These are phyloP conservation scores for Talaromyces sp. DNA, from an alignment of 2,329 filamentous ascomycete genomes.

Conservation along the genomic window DNA sequence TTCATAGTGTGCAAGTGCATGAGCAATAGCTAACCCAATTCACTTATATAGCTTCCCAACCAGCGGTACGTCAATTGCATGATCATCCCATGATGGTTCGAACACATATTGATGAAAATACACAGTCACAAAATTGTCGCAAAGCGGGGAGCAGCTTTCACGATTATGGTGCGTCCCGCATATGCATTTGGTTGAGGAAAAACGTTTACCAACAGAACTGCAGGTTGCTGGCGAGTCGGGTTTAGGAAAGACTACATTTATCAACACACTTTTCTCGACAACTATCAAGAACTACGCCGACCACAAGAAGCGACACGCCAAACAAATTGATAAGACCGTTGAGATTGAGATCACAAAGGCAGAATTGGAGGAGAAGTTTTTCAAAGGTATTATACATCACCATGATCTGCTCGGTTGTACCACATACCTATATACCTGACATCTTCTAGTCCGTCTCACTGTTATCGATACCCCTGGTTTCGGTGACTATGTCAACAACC, in stretches of 20 bases:
- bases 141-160: constrained; percentile 92
- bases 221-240: constrained; percentile 98
- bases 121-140: constrained; percentile 66
- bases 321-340: constrained; percentile 99
- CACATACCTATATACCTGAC: background rate
- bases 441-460: constrained; percentile 75
- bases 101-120: constrained; percentile 20
- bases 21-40: constrained; percentile 11
- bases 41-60: constrained; percentile 55
- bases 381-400: constrained; percentile 70
- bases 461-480: constrained; percentile 99
- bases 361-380: constrained; percentile 99
- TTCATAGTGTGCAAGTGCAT: background rate
- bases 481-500: constrained; percentile 99
- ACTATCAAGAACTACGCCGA: constrained; percentile 99
- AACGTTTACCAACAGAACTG: constrained; percentile 5
- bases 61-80: constrained; percentile 55
- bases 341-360: constrained; percentile 99
- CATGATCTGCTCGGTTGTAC: background rate
- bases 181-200: constrained; percentile 22
- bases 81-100: constrained; percentile 5
- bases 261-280: constrained; percentile 99
- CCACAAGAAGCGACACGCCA: constrained; percentile 97
- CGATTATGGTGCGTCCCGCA: constrained; percentile 78
- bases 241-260: constrained; percentile 98